Evolutionary conservation across 2,329 filamentous ascomycete species (phyloP).

Genomic region (Fusarium humuli): DNA sequence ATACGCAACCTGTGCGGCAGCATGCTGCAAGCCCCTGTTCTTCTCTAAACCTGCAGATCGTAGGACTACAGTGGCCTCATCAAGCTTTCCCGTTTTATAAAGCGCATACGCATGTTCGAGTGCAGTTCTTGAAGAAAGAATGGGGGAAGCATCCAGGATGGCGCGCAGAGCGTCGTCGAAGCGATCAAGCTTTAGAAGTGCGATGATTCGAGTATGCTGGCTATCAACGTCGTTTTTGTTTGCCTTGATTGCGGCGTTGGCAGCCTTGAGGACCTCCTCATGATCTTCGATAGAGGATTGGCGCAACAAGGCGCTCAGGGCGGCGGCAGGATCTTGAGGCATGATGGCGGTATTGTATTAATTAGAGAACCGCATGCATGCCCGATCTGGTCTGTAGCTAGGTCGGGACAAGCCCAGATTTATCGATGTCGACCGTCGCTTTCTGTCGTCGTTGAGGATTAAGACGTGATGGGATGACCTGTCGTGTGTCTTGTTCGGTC

Average conservation of each 20-base stretch:
- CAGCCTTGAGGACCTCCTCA: conserved; percentile 75
- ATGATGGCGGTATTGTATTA: conserved; percentile 46
- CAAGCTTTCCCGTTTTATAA: conserved; percentile 79
- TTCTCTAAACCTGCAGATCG: conserved; percentile 49
- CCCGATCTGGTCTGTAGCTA: conserved; percentile 9
- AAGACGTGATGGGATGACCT: conserved; percentile 18
- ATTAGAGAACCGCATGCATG: conserved; percentile 42
- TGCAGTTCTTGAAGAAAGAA: conserved; percentile 68
- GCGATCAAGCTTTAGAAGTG: conserved; percentile 83
- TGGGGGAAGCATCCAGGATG: conserved; percentile 71
- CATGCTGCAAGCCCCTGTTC: conserved; percentile 59
- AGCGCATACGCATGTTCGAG: conserved; percentile 85
- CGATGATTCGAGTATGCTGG: conserved; percentile 77
- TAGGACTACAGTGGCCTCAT: conserved; percentile 68
- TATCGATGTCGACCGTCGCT: neutral
- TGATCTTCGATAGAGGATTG: conserved; percentile 74
- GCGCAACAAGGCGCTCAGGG: conserved; percentile 66
- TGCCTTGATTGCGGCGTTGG: conserved; percentile 70
- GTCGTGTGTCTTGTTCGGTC: conserved; percentile 37
- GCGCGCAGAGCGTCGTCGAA: conserved; percentile 80
- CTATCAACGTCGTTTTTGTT: conserved; percentile 70
- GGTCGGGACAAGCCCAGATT: neutral
- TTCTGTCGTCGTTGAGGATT: conserved; percentile 16
- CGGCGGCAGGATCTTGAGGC: conserved; percentile 61
- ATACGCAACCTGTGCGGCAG: conserved; percentile 77